Conservation (phyloP, 2,329 filamentous ascomycete species). For the Talaromyces sp. region DNA sequence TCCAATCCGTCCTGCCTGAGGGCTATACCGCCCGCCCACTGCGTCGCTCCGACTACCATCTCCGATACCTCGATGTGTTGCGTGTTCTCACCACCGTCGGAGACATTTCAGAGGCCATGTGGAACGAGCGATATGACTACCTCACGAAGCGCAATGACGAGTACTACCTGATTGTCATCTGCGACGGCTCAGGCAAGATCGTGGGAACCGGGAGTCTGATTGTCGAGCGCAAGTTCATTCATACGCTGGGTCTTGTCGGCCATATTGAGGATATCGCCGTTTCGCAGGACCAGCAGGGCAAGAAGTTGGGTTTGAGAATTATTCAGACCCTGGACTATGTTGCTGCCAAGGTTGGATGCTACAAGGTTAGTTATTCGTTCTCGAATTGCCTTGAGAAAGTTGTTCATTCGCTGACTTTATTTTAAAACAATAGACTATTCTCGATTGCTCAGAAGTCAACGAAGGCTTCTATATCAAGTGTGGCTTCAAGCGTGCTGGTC, state of each 20-base stretch:
- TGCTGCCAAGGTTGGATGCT: slow-evolving; percentile 83
- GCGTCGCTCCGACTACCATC: slow-evolving; percentile 68
- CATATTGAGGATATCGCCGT: slow-evolving; percentile 99
- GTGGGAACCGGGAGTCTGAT: slow-evolving; percentile 90
- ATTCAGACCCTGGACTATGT: slow-evolving; percentile 91
- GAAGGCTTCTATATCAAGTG: slow-evolving; percentile 99
- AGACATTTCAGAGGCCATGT: slow-evolving; percentile 70
- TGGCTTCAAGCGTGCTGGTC: slow-evolving; percentile 82
- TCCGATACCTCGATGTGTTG: slow-evolving; percentile 85
- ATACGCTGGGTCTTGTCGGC: slow-evolving; percentile 58
- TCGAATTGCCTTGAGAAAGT: background rate
- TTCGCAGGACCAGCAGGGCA: slow-evolving; percentile 90
- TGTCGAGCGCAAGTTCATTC: slow-evolving; percentile 75
- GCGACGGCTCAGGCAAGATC: slow-evolving; percentile 63
- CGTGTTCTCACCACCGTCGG: slow-evolving; percentile 90
- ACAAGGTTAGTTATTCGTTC: slow-evolving; percentile 57
- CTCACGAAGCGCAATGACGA: slow-evolving; percentile 67
- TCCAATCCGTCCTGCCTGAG: slow-evolving; percentile 67
- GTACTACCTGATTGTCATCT: slow-evolving; percentile 84
- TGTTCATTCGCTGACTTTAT: background rate
- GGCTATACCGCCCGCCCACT: slow-evolving; percentile 81
- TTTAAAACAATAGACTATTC: slow-evolving; percentile 63
- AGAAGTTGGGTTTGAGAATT: slow-evolving; percentile 87
- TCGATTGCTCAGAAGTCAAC: slow-evolving; percentile 94
- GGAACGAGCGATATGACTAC: slow-evolving; percentile 76